Percentiles rank a stretch among this genome's conserved stretches.
Evolutionary conservation across 1,139 yeast genomes (phyloP).

Genomic region (Torulaspora globosa): DNA sequence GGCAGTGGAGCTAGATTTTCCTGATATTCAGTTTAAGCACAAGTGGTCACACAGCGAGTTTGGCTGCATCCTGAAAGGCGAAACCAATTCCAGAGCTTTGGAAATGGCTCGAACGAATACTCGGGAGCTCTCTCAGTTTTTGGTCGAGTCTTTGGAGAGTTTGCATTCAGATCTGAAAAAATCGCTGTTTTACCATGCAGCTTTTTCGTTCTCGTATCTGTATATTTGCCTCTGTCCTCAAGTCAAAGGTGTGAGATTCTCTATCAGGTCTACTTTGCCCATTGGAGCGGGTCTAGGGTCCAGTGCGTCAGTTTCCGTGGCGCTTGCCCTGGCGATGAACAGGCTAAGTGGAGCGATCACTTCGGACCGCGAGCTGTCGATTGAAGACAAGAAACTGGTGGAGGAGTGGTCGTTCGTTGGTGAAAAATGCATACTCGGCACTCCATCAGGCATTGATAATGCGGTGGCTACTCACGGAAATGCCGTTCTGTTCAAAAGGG

Average conservation of each 20-base stretch:
- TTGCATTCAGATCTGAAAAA: constrained; percentile 45
- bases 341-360: constrained; percentile 55
- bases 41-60: constrained; percentile 46
- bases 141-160: constrained; percentile 17
- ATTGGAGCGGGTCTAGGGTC: constrained; percentile 98
- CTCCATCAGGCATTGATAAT: constrained; percentile 95
- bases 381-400: constrained; percentile 55
- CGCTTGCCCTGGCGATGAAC: constrained; percentile 73
- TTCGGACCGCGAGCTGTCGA: constrained; percentile 25
- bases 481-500: constrained; percentile 81
- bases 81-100: constrained; percentile 3
- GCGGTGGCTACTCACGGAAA: constrained; percentile 97
- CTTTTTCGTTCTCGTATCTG: constrained; percentile 77
- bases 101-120: constrained; percentile 18
- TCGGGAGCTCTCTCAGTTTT: constrained; percentile 53
- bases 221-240: constrained; percentile 56
- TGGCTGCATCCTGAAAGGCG: constrained; percentile 9
- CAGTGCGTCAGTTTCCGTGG: constrained; percentile 86
- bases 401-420: constrained; percentile 90
- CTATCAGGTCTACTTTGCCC: constrained; percentile 79
- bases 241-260: constrained; percentile 53
- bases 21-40: constrained; percentile 67
- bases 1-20: constrained; percentile 64
- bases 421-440: constrained; percentile 93
- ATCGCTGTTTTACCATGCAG: constrained; percentile 72